phyloP scores from a whole-genome alignment of 495 filamentous ascomycete genomes.

The Podospora conica region DNA sequence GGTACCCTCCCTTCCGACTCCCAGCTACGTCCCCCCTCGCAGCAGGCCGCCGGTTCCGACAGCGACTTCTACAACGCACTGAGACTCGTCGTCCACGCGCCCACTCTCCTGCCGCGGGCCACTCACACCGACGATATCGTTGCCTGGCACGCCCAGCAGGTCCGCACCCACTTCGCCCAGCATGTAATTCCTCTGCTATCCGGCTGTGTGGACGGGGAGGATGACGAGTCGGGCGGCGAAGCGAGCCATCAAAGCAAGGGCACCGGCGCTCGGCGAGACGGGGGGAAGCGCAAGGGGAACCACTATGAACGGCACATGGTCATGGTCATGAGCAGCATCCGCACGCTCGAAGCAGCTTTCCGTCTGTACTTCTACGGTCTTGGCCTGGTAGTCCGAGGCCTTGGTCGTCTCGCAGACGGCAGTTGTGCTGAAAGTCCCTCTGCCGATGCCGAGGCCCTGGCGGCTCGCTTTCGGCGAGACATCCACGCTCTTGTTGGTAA shows the following conservation, averaged over 20 bases:
- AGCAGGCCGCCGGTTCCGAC: conserved; percentile 14
- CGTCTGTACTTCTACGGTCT: conserved; percentile 45
- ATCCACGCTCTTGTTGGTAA: conserved; percentile 63
- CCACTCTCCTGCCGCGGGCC: conserved; percentile 35
- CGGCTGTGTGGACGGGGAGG: conserved; percentile 26
- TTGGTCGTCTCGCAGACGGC: conserved; percentile 17
- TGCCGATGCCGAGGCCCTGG: conserved; percentile 30
- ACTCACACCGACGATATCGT: conserved; percentile 44
- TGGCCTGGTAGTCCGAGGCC: conserved; percentile 37
- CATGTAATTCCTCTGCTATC: conserved; percentile 45
- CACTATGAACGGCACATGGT: conserved; percentile 33
- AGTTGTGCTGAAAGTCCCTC: conserved; percentile 8
- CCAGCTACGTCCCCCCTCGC: conserved; percentile 21
- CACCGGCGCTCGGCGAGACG: background rate
- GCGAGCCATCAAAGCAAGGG: background rate
- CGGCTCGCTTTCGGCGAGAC: conserved; percentile 50
- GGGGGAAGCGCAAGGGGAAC: conserved; percentile 4
- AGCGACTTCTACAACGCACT: conserved; percentile 40
- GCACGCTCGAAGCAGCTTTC: conserved; percentile 45
- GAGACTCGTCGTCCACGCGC: conserved; percentile 35
- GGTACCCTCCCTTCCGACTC: conserved; percentile 39
- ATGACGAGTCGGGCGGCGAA: conserved; percentile 6
- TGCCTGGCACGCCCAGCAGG: conserved; percentile 48
- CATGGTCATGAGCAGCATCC: conserved; percentile 40
- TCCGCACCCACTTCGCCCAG: conserved; percentile 44